Evolutionary conservation across 768 basidiomycete genomes (phyloP).

Genomic region (Suillus subaureus): DNA sequence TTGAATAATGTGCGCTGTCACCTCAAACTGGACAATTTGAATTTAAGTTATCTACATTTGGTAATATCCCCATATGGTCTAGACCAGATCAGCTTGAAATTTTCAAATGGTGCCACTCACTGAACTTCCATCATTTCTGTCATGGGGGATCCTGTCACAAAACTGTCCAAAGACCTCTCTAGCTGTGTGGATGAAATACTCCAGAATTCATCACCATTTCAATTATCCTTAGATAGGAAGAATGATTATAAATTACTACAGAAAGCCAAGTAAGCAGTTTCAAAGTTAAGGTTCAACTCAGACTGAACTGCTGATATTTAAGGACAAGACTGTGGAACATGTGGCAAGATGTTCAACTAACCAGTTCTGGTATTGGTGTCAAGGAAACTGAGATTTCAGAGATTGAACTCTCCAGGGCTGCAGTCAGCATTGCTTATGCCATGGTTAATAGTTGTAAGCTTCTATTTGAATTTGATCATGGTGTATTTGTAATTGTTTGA

Average conservation of each 20-base stretch:
- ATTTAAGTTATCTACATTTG: not conserved
- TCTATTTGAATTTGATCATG: not conserved
- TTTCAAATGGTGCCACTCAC: constrained; percentile 4
- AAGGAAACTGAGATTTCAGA: not conserved
- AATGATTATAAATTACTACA: not conserved
- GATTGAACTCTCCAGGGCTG: constrained; percentile 3
- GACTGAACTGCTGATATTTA: not conserved
- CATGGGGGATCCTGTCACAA: constrained; percentile 1
- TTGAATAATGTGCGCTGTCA: not conserved
- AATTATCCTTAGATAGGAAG: not conserved
- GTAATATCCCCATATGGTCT: not conserved
- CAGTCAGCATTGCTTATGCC: not conserved
- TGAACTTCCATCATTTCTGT: not conserved
- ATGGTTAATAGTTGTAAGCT: not conserved
- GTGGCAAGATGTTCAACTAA: not conserved
- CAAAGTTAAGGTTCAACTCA: not conserved
- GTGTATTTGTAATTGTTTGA: not conserved
- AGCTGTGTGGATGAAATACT: not conserved
- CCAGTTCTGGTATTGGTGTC: not conserved
- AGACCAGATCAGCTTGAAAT: not conserved
- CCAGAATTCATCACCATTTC: not conserved
- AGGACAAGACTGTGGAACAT: not conserved
- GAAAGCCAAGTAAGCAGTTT: not conserved
- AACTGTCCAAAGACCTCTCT: not conserved
- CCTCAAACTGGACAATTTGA: not conserved